Conservation (phyloP, 306 rosid species). For the Citrullus amarus region DNA sequence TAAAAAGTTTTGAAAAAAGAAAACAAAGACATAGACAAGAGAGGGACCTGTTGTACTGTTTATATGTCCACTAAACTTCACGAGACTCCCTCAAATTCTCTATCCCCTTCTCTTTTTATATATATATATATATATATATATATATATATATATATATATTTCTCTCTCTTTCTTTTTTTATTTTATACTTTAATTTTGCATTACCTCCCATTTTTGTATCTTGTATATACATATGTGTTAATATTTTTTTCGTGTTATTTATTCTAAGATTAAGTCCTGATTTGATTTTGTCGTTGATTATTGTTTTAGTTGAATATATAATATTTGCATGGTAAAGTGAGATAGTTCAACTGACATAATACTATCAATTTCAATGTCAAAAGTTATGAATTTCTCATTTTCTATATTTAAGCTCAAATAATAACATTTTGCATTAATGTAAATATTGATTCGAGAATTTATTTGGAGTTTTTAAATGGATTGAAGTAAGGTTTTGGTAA, state of each 20-base stretch:
- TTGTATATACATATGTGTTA: neutral
- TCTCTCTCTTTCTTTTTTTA: neutral
- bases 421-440: too few relatives aligned
- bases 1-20: neutral
- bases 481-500: too few relatives aligned
- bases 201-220: neutral
- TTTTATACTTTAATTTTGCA: neutral
- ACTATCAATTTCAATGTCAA: too few relatives aligned
- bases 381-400: too few relatives aligned
- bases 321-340: too few relatives aligned
- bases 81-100: neutral
- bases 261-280: neutral
- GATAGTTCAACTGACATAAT: too few relatives aligned
- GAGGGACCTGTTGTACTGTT: neutral
- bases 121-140: neutral
- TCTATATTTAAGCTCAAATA: too few relatives aligned
- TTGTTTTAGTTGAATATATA: too few relatives aligned
- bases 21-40: neutral
- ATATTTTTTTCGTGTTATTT: neutral
- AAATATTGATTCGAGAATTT: too few relatives aligned
- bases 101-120: neutral
- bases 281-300: neutral
- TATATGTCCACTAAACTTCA: neutral
- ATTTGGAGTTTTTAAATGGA: too few relatives aligned
- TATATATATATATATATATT: neutral